A percentile compares a stretch with the other conserved stretches of the same genome.
Conservation (phyloP, 257 asterid species). For the Gardenia jasminoides region DNA sequence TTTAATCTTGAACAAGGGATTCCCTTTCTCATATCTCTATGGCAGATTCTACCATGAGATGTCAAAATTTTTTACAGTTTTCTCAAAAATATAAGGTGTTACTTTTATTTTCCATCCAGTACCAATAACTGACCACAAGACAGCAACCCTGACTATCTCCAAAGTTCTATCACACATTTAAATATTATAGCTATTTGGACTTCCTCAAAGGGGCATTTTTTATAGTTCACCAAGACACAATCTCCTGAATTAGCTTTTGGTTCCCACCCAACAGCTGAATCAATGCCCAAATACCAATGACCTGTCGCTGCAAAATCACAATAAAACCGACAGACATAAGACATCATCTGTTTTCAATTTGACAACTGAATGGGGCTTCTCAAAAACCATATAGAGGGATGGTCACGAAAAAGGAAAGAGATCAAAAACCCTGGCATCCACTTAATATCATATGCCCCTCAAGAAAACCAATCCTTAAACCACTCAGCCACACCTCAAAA, state of each 20-base stretch:
- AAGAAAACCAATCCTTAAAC: no score
- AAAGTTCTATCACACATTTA: not conserved
- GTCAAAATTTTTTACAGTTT: not conserved
- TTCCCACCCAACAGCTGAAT: not conserved
- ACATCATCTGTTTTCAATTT: no score
- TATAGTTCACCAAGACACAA: not conserved
- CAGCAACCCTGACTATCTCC: not conserved
- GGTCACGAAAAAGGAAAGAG: no score
- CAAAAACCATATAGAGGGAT: no score
- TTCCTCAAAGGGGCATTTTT: not conserved
- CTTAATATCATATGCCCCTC: no score
- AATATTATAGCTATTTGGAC: not conserved
- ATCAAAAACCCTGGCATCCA: no score
- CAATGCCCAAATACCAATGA: not conserved
- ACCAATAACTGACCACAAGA: not conserved
- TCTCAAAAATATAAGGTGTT: no score
- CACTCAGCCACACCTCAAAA: no score
- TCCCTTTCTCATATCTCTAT: no score
- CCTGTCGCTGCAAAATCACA: not conserved
- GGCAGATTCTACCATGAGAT: not conserved
- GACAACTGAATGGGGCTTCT: no score
- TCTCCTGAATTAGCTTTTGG: not conserved
- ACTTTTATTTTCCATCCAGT: not conserved
- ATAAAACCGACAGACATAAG: no score
- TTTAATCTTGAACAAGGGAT: not conserved